A percentile compares a stretch with the other conserved stretches of the same genome.
phyloP scores from a whole-genome alignment of 495 filamentous ascomycete genomes.

The Lasiosphaeria hispida region DNA sequence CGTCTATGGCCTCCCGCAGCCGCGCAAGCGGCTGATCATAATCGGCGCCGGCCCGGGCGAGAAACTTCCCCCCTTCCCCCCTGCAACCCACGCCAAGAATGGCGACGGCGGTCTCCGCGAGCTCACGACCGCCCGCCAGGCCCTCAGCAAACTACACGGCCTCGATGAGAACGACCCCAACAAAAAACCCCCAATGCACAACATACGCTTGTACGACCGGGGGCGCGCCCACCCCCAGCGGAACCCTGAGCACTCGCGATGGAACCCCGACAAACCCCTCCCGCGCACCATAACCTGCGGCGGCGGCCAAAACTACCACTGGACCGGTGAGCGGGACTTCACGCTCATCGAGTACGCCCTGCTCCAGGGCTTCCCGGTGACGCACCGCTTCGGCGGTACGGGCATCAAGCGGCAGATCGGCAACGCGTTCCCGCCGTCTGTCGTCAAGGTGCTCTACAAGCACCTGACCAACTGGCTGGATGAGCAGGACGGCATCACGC shows the following conservation, averaged over 20 bases:
- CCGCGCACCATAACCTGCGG: conserved; percentile 65
- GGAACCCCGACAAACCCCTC: conserved; percentile 40
- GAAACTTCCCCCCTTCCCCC: conserved; percentile 65
- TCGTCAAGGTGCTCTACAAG: conserved; percentile 59
- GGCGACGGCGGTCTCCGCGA: conserved; percentile 36
- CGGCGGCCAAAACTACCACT: conserved; percentile 70
- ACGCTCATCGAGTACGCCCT: conserved; percentile 72
- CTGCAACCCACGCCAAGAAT: conserved; percentile 61
- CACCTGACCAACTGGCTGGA: conserved; percentile 58
- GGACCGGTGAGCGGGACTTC: conserved; percentile 61
- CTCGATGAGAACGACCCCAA: conserved; percentile 42
- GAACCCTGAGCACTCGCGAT: no score
- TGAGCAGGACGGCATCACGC: conserved; percentile 46
- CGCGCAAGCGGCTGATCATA: conserved; percentile 61
- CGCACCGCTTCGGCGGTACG: conserved; percentile 56
- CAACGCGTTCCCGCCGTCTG: conserved; percentile 75
- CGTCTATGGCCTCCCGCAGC: conserved; percentile 44
- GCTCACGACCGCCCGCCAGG: conserved; percentile 29
- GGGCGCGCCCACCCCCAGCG: no score
- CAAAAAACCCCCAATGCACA: conserved; percentile 45
- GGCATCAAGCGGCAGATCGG: conserved; percentile 71
- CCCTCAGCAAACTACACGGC: background rate
- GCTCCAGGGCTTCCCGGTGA: conserved; percentile 70
- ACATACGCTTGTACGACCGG: no score
- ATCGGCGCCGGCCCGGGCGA: conserved; percentile 81